Base-by-base conservation (phyloP, 169 alveolate species). In the Cryptosporidium tyzzeri region DNA sequence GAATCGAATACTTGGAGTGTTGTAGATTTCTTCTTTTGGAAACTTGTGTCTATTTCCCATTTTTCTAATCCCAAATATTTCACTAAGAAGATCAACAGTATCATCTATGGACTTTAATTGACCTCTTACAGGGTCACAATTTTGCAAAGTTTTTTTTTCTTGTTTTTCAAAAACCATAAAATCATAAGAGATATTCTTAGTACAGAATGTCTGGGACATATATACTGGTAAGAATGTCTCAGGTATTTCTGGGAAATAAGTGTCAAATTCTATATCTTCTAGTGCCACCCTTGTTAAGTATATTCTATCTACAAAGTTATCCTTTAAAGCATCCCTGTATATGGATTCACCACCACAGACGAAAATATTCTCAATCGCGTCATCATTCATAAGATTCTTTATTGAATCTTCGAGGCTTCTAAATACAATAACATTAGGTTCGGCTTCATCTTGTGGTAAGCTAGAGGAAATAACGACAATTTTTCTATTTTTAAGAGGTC, bases 311-410 rank as follows among this genome's bases (percentile, higher is more conserved):
- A 93, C 92, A 23, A 92, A 62, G 48, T 92, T 92, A 12, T 92
- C 73, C 7, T 89, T 86, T 45, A 96, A 87, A 45, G 93, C 96
- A 58, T 95, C 97, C 37, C 73, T 86, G 70, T 94, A 95, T 3
- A 97, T 85, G 12, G 75, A 45, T 10, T 96, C 92, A 6, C 99
- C 99, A 21, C 99, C 99, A 92, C 96, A 95, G 37, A 95, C 69
- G 33, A 94, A 86, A 73, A 93, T 93, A 31, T 93, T 92, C 85
- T 94, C 94, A 91, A 93, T 74, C 55, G 85, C 70, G n/a, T 70
- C 70, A 16, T 91, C 92, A 18, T 62, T 41, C 23, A 85, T 85
- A 51, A 93, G 45, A 5, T 65, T 44, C 29, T 75, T 51, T 21
- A 95, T 39, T 6, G 97, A 92, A 5, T 86, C 93, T 7, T 85